Percentiles rank a stretch among this genome's conserved stretches.
Evolutionary conservation across 306 rosid species (phyloP).

Genomic region (Cucurbita moschata): DNA sequence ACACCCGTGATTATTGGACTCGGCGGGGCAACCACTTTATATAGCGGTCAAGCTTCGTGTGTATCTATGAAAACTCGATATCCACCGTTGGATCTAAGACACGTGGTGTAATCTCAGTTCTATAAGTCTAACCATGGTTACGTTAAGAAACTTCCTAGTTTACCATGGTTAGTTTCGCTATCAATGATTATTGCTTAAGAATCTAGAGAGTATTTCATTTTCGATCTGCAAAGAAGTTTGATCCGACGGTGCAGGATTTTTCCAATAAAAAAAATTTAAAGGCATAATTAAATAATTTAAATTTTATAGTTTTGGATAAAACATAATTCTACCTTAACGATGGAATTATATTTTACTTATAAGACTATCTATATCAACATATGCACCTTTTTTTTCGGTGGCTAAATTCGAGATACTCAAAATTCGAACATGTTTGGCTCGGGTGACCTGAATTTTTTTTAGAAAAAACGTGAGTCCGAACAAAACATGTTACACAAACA

Average conservation of each 20-base stretch:
- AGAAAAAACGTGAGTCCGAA: too few relatives aligned
- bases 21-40: neutral
- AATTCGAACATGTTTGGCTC: too few relatives aligned
- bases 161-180: neutral
- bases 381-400: too few relatives aligned
- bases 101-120: neutral
- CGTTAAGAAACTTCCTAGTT: neutral
- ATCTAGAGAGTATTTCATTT: neutral
- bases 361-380: too few relatives aligned
- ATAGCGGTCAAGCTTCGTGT: neutral
- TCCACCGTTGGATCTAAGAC: neutral
- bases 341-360: too few relatives aligned
- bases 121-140: neutral
- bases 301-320: too few relatives aligned
- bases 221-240: neutral
- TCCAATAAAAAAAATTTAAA: neutral
- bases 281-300: too few relatives aligned
- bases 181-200: neutral
- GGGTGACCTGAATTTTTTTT: too few relatives aligned
- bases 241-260: neutral
- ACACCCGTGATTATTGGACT: neutral
- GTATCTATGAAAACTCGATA: neutral
- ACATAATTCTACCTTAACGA: too few relatives aligned
- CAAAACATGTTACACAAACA: too few relatives aligned
- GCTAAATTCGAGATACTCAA: too few relatives aligned